Conservation (phyloP, 2,329 filamentous ascomycete genomes). For the Aschersonia sp. region DNA sequence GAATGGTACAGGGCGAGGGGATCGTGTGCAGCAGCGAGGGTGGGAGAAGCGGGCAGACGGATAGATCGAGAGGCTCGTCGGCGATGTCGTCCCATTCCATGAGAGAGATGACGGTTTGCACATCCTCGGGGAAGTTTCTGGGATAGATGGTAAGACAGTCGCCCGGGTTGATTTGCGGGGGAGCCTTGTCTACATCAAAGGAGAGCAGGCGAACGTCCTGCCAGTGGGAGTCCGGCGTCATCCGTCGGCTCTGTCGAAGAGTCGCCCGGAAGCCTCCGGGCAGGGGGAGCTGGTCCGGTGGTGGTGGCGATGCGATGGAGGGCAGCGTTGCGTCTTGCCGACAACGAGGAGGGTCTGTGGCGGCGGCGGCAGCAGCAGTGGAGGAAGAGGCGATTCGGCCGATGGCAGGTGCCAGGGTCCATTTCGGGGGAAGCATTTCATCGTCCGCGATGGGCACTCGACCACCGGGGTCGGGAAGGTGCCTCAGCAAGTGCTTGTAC, state of each 20-base stretch:
- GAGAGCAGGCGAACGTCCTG: slow-evolving; percentile 82
- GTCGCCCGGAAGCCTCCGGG: slow-evolving; percentile 39
- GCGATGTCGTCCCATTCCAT: slow-evolving; percentile 69
- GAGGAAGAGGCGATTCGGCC: not conserved
- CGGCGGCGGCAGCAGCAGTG: slow-evolving; percentile 26
- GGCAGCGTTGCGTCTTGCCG: not conserved
- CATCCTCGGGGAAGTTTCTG: slow-evolving; percentile 73
- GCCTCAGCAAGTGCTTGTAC: slow-evolving; percentile 46
- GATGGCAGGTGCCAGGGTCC: slow-evolving; percentile 18
- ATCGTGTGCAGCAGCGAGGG: slow-evolving; percentile 20
- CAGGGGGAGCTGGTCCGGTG: slow-evolving; percentile 34
- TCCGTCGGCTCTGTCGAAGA: slow-evolving; percentile 50
- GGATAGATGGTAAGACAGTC: slow-evolving; percentile 73
- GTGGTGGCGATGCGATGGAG: slow-evolving; percentile 13
- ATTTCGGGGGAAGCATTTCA: slow-evolving; percentile 62
- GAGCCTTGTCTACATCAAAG: slow-evolving; percentile 30
- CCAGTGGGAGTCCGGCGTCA: slow-evolving; percentile 70
- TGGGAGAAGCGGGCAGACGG: slow-evolving; percentile 15
- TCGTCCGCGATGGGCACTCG: slow-evolving; percentile 58
- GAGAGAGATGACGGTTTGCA: slow-evolving; percentile 59
- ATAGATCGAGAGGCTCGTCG: slow-evolving; percentile 49
- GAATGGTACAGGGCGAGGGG: slow-evolving; percentile 42
- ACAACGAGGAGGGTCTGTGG: slow-evolving; percentile 4
- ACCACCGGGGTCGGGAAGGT: slow-evolving; percentile 54
- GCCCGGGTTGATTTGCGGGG: slow-evolving; percentile 41